Conservation (phyloP, 768 basidiomycete genomes). For the Russula ochroleuca region DNA sequence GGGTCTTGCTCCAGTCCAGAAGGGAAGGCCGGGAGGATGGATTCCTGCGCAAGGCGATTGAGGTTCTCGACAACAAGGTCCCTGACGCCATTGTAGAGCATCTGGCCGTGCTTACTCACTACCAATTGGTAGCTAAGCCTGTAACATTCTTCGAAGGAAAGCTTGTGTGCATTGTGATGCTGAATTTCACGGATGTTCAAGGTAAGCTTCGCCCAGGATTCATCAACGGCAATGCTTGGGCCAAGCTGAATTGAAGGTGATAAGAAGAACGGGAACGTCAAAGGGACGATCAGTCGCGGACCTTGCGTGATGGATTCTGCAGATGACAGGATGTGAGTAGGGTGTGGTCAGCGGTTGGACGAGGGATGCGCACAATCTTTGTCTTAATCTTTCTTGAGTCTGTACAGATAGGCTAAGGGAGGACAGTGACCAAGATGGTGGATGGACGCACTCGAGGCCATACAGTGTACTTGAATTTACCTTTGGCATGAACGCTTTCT, state of each 20-base stretch:
- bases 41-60: conserved; percentile 65
- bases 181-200: conserved; percentile 92
- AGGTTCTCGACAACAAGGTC: conserved; percentile 79
- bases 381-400: conserved; percentile 35
- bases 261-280: conserved; percentile 5
- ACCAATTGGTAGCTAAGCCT: conserved; percentile 95
- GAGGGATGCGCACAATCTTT: conserved; percentile 40
- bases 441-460: conserved; percentile 34
- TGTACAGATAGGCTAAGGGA: conserved; percentile 18
- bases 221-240: conserved; percentile 68
- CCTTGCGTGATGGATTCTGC: conserved; percentile 48
- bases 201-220: conserved; percentile 78
- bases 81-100: conserved; percentile 81
- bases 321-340: conserved; percentile 16
- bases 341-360: conserved; percentile 27
- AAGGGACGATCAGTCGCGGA: conserved; percentile 29
- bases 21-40: conserved; percentile 82
- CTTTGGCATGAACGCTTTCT: not conserved
- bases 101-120: conserved; percentile 75
- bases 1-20: conserved; percentile 61
- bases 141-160: conserved; percentile 92
- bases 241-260: conserved; percentile 50
- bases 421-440: not conserved
- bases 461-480: conserved; percentile 15
- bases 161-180: conserved; percentile 83